Percentiles rank a stretch among this genome's conserved stretches.
Evolutionary conservation across 208 protist species (phyloP).

Genomic region (Acanthamoeba culbertsoni): DNA sequence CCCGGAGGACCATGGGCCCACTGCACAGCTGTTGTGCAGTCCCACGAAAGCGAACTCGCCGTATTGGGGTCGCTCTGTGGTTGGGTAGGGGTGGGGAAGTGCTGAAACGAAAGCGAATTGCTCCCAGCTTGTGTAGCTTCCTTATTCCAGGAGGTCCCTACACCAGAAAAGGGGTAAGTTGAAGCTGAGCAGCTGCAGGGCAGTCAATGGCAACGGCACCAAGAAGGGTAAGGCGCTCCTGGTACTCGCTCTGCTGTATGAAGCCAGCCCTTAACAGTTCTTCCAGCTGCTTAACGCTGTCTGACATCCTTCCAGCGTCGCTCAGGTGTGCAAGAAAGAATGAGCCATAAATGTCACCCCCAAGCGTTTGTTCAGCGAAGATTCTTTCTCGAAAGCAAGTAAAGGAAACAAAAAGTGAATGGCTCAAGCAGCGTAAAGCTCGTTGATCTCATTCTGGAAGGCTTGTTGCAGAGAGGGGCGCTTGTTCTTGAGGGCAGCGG

Average conservation of each 20-base stretch:
- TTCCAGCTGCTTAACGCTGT: background rate
- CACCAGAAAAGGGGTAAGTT: no score
- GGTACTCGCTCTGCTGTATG: background rate
- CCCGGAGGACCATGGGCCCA: no score
- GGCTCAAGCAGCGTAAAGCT: conserved; percentile 18
- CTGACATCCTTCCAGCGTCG: background rate
- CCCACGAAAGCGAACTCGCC: no score
- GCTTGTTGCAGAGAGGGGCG: conserved; percentile 77
- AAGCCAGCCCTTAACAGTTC: background rate
- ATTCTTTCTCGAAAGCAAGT: background rate
- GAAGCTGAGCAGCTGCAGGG: no score
- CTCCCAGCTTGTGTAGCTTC: no score
- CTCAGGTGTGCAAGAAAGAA: background rate
- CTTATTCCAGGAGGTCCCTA: no score
- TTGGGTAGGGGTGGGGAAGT: background rate
- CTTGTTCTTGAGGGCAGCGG: conserved; percentile 88
- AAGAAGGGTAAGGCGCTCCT: background rate
- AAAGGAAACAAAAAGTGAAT: background rate
- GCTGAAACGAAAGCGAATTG: background rate
- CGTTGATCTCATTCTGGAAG: conserved; percentile 2
- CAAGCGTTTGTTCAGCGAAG: background rate
- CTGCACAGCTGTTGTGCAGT: no score
- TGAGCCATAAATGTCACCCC: background rate
- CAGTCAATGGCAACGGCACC: no score
- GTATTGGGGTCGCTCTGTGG: no score